Evolutionary conservation across 495 filamentous ascomycete species (phyloP).

Genomic region (Penicillium pancosmium): DNA sequence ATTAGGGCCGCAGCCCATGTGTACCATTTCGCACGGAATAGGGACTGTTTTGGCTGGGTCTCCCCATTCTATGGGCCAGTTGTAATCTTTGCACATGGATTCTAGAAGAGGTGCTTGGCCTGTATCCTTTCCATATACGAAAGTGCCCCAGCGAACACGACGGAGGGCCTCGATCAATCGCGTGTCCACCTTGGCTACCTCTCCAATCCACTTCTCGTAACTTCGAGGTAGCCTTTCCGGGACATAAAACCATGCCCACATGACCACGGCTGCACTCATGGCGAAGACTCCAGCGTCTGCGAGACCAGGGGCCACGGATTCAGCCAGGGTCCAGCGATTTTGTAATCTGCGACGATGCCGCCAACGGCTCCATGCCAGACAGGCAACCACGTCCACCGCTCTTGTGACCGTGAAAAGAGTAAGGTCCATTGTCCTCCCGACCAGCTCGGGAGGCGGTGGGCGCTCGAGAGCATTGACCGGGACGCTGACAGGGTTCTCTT

Average conservation of each 20-base stretch:
- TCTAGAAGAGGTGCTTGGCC: slow-evolving; percentile 71
- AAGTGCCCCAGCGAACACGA: slow-evolving; percentile 61
- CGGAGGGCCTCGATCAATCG: slow-evolving; percentile 77
- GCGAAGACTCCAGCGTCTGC: slow-evolving; percentile 77
- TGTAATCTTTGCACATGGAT: slow-evolving; percentile 75
- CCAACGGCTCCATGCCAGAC: slow-evolving; percentile 63
- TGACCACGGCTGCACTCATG: slow-evolving; percentile 74
- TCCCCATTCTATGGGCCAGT: slow-evolving; percentile 70
- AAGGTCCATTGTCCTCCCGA: slow-evolving; percentile 82
- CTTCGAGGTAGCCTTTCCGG: slow-evolving; percentile 69
- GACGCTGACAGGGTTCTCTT: slow-evolving; percentile 43
- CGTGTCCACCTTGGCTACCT: slow-evolving; percentile 75
- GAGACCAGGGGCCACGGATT: slow-evolving; percentile 53
- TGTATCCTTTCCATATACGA: slow-evolving; percentile 78
- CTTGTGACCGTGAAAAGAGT: slow-evolving; percentile 79
- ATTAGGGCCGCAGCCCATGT: slow-evolving; percentile 74
- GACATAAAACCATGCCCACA: slow-evolving; percentile 88
- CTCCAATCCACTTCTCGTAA: slow-evolving; percentile 86
- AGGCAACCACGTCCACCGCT: slow-evolving; percentile 72
- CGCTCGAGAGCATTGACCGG: slow-evolving; percentile 24
- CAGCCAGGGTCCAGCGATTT: slow-evolving; percentile 53
- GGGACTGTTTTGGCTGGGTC: slow-evolving; percentile 74
- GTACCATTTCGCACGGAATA: slow-evolving; percentile 86
- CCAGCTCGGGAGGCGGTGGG: slow-evolving; percentile 40
- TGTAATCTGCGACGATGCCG: slow-evolving; percentile 29